Evolutionary conservation across 1,284 basidiomycete genomes (phyloP).

Genomic region (Malassezia furfur): DNA sequence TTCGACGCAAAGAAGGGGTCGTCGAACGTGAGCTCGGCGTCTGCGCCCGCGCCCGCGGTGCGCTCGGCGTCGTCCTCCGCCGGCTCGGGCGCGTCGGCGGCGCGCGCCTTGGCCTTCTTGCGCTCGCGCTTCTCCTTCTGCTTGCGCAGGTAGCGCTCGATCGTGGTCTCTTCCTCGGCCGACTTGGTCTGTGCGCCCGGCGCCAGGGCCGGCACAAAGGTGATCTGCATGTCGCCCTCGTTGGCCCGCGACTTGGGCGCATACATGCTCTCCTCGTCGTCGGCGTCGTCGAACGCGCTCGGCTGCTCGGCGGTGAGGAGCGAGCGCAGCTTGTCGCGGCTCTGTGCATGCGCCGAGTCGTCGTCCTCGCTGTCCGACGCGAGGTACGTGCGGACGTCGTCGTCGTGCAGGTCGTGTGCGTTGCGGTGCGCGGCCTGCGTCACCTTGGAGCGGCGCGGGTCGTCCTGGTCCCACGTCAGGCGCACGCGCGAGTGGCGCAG

Average conservation of each 20-base stretch:
- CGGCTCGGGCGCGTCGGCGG: background rate
- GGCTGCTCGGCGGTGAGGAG: conserved; percentile 24
- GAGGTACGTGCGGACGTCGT: conserved; percentile 45
- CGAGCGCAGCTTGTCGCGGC: conserved; percentile 30
- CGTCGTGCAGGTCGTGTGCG: conserved; percentile 34
- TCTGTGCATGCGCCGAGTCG: conserved; percentile 8
- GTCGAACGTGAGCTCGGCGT: conserved; percentile 33
- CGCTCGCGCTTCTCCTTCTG: conserved; percentile 43
- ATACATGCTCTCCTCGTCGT: conserved; percentile 22
- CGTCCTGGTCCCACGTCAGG: conserved; percentile 97
- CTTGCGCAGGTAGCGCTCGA: conserved; percentile 46
- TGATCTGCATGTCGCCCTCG: conserved; percentile 43
- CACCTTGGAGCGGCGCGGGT: conserved; percentile 72
- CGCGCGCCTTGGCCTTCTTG: conserved; percentile 3
- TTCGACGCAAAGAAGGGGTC: conserved; percentile 56
- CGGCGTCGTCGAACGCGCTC: conserved; percentile 32
- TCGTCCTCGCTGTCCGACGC: conserved; percentile 41
- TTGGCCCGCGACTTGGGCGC: conserved; percentile 17
- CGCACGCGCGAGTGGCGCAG: conserved; percentile 97
- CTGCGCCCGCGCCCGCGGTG: background rate
- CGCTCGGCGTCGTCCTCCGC: conserved; percentile 10
- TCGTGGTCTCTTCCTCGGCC: conserved; percentile 39
- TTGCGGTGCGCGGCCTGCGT: conserved; percentile 47
- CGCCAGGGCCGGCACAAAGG: conserved; percentile 42
- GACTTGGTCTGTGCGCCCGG: conserved; percentile 16